Conservation (phyloP, 768 basidiomycete species). For the Russula ochroleuca region DNA sequence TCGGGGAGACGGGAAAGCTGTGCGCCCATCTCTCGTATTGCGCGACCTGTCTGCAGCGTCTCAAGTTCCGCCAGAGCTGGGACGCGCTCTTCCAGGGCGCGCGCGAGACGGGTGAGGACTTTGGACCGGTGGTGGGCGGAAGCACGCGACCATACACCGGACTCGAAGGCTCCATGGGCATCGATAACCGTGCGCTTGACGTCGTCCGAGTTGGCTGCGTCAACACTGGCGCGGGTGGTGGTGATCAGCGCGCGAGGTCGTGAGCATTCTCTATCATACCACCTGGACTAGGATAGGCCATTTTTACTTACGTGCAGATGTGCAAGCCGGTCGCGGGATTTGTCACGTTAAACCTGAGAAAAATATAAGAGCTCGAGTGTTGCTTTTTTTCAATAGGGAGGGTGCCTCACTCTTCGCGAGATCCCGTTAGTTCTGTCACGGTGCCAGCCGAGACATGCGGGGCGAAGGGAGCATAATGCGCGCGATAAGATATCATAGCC, state of each 20-base stretch:
- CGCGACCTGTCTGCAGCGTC: conserved; percentile 70
- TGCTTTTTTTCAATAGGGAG: background rate
- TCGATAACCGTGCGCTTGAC: conserved; percentile 48
- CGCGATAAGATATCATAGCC: conserved; percentile 7
- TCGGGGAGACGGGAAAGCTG: conserved; percentile 77
- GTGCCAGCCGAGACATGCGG: conserved; percentile 1
- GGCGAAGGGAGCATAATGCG: conserved; percentile 18
- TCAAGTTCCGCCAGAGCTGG: conserved; percentile 62
- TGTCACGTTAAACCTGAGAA: conserved; percentile 45
- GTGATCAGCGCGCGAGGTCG: too few relatives aligned
- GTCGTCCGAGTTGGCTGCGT: conserved; percentile 47
- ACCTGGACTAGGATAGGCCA: too few relatives aligned
- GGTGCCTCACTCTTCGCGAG: conserved; percentile 13
- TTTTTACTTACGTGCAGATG: conserved; percentile 46
- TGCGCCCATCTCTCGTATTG: conserved; percentile 79
- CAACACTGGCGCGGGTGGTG: conserved; percentile 41
- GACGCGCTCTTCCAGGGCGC: conserved; percentile 52
- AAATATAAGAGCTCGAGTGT: background rate
- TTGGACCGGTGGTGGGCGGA: conserved; percentile 56
- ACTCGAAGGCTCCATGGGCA: conserved; percentile 57
- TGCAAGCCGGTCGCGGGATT: conserved; percentile 68
- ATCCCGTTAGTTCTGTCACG: background rate
- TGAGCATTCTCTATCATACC: background rate
- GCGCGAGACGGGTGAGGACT: conserved; percentile 61
- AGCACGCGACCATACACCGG: conserved; percentile 69